phyloP scores from a whole-genome alignment of 192 early-diverging fungal genomes.

The Coemansia reversa region DNA sequence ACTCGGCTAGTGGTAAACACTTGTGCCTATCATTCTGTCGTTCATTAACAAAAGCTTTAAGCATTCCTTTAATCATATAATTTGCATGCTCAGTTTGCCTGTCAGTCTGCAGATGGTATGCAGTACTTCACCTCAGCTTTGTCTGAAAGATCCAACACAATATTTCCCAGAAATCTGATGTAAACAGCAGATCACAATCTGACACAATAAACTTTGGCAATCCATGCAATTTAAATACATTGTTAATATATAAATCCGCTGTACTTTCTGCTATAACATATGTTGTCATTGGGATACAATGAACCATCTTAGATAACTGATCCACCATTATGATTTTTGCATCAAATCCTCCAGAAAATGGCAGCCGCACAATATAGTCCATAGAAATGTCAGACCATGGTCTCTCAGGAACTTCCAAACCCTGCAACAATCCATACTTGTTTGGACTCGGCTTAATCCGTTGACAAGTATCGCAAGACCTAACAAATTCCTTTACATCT shows the following conservation, averaged over 20 bases:
- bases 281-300: slow-evolving; percentile 5
- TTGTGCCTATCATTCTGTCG: slow-evolving; percentile 7
- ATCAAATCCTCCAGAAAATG: slow-evolving; percentile 2
- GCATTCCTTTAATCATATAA: slow-evolving; percentile 9
- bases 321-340: slow-evolving; percentile 15
- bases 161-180: slow-evolving; percentile 17
- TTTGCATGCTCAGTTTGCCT: too few relatives aligned
- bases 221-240: too few relatives aligned
- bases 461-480: too few relatives aligned
- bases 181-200: slow-evolving; percentile 26
- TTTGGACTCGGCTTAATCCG: too few relatives aligned
- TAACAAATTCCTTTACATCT: too few relatives aligned
- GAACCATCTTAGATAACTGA: slow-evolving; percentile 15
- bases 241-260: too few relatives aligned
- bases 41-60: background rate
- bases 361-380: slow-evolving; percentile 22
- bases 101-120: slow-evolving; percentile 14
- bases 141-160: background rate
- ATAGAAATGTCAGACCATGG: too few relatives aligned
- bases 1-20: too few relatives aligned
- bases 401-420: too few relatives aligned
- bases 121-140: slow-evolving; percentile 3
- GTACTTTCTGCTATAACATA: slow-evolving; percentile 9
- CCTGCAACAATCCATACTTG: too few relatives aligned
- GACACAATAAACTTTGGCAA: too few relatives aligned